phyloP scores from a whole-genome alignment of 768 basidiomycete genomes.

The Phanerochaete carnosa region DNA sequence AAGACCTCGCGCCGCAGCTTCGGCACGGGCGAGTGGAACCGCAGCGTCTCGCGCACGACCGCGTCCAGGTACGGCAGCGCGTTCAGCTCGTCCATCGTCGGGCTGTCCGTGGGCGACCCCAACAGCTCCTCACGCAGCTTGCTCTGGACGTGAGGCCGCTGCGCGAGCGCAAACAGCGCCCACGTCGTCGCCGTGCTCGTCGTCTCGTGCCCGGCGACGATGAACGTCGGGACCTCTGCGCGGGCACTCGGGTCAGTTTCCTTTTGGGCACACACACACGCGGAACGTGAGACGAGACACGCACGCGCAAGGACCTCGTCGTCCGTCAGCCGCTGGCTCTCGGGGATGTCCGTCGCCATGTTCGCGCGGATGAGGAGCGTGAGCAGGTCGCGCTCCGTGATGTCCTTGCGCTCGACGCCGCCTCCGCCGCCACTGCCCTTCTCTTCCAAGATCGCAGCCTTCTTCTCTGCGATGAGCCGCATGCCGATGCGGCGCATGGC shows the following conservation, averaged over 20 bases:
- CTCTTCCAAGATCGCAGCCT: conserved; percentile 27
- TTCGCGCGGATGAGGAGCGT: conserved; percentile 63
- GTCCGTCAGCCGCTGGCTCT: conserved; percentile 54
- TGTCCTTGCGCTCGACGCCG: conserved; percentile 25
- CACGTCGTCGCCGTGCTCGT: conserved; percentile 35
- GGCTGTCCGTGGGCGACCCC: conserved; percentile 44
- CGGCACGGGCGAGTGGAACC: conserved; percentile 53
- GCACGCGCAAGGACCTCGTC: conserved; percentile 65
- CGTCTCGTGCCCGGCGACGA: conserved; percentile 31
- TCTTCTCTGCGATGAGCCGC: conserved; percentile 29
- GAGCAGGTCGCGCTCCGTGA: conserved; percentile 51
- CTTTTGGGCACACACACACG: not conserved
- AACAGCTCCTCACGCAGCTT: conserved; percentile 38
- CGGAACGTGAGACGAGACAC: too few species aligned
- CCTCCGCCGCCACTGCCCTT: not conserved
- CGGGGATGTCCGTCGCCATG: conserved; percentile 55
- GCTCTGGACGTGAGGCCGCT: conserved; percentile 32
- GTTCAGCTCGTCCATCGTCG: too few species aligned
- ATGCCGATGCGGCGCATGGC: conserved; percentile 25
- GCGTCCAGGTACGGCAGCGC: too few species aligned
- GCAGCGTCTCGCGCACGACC: too few species aligned
- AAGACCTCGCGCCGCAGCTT: conserved; percentile 5
- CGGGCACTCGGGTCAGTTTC: not conserved
- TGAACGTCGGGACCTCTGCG: conserved; percentile 21
- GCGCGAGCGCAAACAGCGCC: conserved; percentile 37